Evolutionary conservation across 495 filamentous ascomycete species (phyloP).

Genomic region (Penicillium goetzii): DNA sequence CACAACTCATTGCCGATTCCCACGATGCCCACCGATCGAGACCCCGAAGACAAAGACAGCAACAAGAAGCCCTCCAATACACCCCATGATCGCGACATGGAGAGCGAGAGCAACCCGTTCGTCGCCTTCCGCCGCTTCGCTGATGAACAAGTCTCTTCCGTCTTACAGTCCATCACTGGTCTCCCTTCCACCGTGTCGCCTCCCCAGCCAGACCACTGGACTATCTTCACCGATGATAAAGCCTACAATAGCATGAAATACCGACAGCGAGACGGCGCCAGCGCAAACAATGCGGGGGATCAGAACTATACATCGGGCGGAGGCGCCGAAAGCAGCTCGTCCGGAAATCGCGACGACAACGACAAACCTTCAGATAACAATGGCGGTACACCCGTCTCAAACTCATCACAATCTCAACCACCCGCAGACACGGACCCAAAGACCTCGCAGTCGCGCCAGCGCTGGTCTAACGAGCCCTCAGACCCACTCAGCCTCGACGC

Average conservation of each 20-base stretch:
- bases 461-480: constrained; percentile 15
- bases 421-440: constrained; percentile 22
- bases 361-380: constrained; percentile 14
- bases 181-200: constrained; percentile 44
- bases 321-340: constrained; percentile 14
- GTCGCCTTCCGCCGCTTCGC: constrained; percentile 62
- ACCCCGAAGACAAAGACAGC: constrained; percentile 25
- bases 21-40: constrained; percentile 36
- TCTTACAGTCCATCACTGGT: constrained; percentile 56
- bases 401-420: constrained; percentile 20
- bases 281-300: constrained; percentile 18
- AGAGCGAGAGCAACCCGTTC: constrained; percentile 57
- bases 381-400: constrained; percentile 2
- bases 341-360: constrained; percentile 12
- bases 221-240: constrained; percentile 39
- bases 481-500: constrained; percentile 41
- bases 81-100: constrained; percentile 27
- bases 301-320: constrained; percentile 19
- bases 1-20: constrained; percentile 5
- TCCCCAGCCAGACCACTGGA: constrained; percentile 41
- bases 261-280: constrained; percentile 25
- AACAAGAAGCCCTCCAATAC: constrained; percentile 16
- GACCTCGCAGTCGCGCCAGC: constrained; percentile 14
- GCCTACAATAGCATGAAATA: constrained; percentile 30
- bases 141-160: constrained; percentile 59